Percentiles rank a stretch among this genome's conserved stretches.
Evolutionary conservation across 331 rosid genomes (phyloP).

Genomic region (Stylosanthes scabra): DNA sequence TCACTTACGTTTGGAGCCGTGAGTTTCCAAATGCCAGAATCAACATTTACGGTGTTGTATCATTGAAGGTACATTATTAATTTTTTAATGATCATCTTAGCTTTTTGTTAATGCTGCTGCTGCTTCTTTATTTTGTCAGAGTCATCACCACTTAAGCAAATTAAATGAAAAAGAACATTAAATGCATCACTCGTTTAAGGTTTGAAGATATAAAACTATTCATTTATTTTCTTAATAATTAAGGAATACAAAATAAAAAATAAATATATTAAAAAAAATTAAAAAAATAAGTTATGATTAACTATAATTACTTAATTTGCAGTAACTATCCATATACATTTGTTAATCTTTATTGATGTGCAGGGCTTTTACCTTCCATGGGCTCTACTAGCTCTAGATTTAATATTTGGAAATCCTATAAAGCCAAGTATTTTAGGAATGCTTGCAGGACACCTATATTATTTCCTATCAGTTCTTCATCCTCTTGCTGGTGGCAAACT

Average conservation of each 20-base stretch:
- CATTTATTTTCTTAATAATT: too few relatives aligned
- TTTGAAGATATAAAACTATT: too few relatives aligned
- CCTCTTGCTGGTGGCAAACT: constrained; percentile 74
- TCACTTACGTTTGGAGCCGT: constrained; percentile 76
- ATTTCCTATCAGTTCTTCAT: constrained; percentile 79
- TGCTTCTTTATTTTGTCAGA: too few relatives aligned
- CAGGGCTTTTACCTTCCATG: constrained; percentile 84
- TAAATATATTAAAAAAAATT: too few relatives aligned
- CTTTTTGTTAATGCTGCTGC: background rate
- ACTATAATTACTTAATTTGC: too few relatives aligned
- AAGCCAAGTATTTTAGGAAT: constrained; percentile 61
- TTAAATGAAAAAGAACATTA: too few relatives aligned
- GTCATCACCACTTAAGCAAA: too few relatives aligned
- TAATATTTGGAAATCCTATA: constrained; percentile 56
- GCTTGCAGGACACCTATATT: constrained; percentile 74
- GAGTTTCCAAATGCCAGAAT: constrained; percentile 73
- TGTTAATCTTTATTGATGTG: background rate
- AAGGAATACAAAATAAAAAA: too few relatives aligned
- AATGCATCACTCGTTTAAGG: too few relatives aligned
- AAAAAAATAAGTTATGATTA: too few relatives aligned
- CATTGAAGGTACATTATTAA: constrained; percentile 57
- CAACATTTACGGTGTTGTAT: constrained; percentile 66
- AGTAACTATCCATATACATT: background rate
- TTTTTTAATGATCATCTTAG: background rate
- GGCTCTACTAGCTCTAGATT: constrained; percentile 56